A percentile compares a stretch with the other conserved stretches of the same genome.
phyloP scores from a whole-genome alignment of 495 filamentous ascomycete genomes.

The Collariella sp. region DNA sequence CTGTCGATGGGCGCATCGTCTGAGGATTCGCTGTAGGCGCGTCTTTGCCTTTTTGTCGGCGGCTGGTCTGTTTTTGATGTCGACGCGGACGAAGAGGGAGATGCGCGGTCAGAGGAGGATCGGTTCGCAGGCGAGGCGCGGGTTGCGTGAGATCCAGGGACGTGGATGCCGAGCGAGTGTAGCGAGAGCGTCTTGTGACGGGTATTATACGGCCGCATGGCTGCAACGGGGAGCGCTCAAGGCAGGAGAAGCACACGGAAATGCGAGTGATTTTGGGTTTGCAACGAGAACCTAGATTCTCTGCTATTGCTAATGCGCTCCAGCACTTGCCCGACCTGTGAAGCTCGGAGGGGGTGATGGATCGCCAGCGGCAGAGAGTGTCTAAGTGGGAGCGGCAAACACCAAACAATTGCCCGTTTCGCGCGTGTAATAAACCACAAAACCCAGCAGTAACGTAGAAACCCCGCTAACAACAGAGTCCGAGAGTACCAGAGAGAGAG shows the following conservation, averaged over 20 bases:
- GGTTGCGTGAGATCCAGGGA: constrained; percentile 62
- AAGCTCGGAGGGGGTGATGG: neutral
- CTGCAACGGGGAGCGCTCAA: constrained; percentile 17
- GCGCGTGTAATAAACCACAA: neutral
- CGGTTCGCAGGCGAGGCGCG: constrained; percentile 38
- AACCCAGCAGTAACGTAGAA: neutral
- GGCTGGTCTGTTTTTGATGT: constrained; percentile 48
- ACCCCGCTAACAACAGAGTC: no score
- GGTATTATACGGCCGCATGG: constrained; percentile 88
- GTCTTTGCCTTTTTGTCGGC: constrained; percentile 77
- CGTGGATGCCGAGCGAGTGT: constrained; percentile 83
- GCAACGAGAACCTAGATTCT: constrained; percentile 9
- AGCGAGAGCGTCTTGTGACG: constrained; percentile 94
- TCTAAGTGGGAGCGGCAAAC: constrained; percentile 6
- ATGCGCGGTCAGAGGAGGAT: constrained; percentile 19
- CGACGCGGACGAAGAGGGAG: constrained; percentile 44
- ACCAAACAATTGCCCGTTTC: constrained; percentile 7
- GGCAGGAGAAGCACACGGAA: constrained; percentile 1
- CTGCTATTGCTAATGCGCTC: constrained; percentile 9
- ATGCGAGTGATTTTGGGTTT: constrained; percentile 15
- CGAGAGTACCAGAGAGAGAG: neutral
- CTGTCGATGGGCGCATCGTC: constrained; percentile 44
- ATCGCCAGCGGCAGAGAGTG: neutral
- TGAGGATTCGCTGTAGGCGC: constrained; percentile 57
- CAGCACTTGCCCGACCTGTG: neutral